Evolutionary conservation across 192 early-diverging fungal species (phyloP), one percentile per base, ranked within the genome.

Genomic region (Entomortierella parvispora): DNA sequence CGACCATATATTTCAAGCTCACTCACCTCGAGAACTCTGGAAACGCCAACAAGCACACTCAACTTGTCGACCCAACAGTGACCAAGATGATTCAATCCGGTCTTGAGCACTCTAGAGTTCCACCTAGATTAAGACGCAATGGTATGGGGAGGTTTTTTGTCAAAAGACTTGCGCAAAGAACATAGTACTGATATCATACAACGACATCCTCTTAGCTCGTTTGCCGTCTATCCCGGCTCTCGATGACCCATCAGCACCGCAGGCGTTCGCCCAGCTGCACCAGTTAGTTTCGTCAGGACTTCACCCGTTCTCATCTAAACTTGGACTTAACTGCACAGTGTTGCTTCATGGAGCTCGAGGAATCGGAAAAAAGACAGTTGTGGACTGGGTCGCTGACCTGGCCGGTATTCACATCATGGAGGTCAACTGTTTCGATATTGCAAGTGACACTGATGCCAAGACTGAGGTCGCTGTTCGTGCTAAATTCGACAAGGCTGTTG

Each of bases 311-410:
- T 88, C 93, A 0, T 68, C 85, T 17, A 72, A 86, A n/a, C 83
- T 92, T 31, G 86, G 85, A 12, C 80, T 97, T 22, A 82, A 84
- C 17, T 93, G 93, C 61, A 90, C 88, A 1, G 86, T 90, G 0
- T 68, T 97, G 33, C 58, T 98, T 22, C 89, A 92, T 62, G 96
- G 95, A 14, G 88, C 92, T 23, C 82, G 87, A 1, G 96, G 96
- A 6, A 90, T 88, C 18, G 96, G 96, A 14, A 98, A 98, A 65
- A 84, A 87, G 37, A 88, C 89, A 0, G 59, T 94, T 33, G 80
- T 96, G 2, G 75, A 81, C 18, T 81, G 85, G 54, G 87, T 92
- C 0, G 89, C 88, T 9, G 89, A 93, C 32, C 64, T 81, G n/a
- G 71, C 94, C 26, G 95, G 95, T 15, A 82, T 95, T 2, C 91